Conservation (phyloP, 768 basidiomycete species). For the Phaeotremella fagi region DNA sequence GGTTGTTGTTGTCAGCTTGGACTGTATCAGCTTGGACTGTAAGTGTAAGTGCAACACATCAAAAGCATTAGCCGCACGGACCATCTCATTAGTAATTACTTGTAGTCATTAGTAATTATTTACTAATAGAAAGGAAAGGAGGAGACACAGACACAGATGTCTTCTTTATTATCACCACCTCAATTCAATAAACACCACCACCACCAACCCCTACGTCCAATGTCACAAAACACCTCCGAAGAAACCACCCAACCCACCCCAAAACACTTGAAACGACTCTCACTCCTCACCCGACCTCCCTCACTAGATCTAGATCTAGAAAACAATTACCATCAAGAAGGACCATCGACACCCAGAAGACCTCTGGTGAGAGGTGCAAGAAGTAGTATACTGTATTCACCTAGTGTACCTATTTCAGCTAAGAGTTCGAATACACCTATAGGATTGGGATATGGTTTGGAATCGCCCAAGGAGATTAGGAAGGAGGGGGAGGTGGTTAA, state of each 20-base stretch:
- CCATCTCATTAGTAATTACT: too few relatives aligned
- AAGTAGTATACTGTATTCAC: slow-evolving; percentile 32
- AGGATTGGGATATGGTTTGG: neutral
- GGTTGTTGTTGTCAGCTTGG: too few relatives aligned
- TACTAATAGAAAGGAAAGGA: too few relatives aligned
- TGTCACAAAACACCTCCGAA: neutral
- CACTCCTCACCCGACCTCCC: neutral
- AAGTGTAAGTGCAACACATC: too few relatives aligned
- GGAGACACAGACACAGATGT: too few relatives aligned
- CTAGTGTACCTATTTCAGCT: slow-evolving; percentile 11
- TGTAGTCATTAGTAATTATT: too few relatives aligned
- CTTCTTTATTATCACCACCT: neutral
- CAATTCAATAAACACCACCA: neutral
- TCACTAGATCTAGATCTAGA: neutral
- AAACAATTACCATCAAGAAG: neutral
- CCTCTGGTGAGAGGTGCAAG: neutral
- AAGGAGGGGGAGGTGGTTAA: slow-evolving; percentile 1
- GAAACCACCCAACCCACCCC: neutral
- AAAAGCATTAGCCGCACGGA: too few relatives aligned
- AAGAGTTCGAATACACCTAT: too few relatives aligned
- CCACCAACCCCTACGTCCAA: neutral
- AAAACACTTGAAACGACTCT: neutral
- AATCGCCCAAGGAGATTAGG: neutral
- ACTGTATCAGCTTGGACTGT: too few relatives aligned
- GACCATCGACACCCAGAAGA: neutral